Percentiles rank a stretch among this genome's conserved stretches.
These are phyloP conservation scores for Phialophora verrucosa DNA, from an alignment of 2,329 filamentous ascomycete genomes.

Conservation along the genomic window DNA sequence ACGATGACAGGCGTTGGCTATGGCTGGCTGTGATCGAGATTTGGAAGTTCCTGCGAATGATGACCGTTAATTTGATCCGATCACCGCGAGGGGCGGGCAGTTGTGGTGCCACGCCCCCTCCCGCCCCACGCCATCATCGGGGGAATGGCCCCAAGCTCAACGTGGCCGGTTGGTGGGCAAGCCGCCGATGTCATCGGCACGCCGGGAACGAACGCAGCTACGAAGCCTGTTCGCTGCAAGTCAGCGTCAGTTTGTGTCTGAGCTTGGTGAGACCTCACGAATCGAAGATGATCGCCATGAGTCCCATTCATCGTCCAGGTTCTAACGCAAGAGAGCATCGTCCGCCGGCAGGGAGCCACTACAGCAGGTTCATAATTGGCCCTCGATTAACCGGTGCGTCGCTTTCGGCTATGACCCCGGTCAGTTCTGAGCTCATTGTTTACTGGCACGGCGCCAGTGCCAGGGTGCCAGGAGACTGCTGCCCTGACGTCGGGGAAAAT, in stretches of 20 bases:
- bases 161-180: slow-evolving; percentile 6
- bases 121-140: not conserved
- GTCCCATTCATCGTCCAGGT: slow-evolving; percentile 10
- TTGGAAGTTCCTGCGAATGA: not conserved
- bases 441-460: not conserved
- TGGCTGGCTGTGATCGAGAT: slow-evolving; percentile 1
- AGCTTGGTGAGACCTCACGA: slow-evolving; percentile 26
- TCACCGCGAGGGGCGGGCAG: not conserved
- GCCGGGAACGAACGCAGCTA: not conserved
- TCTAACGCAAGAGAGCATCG: slow-evolving; percentile 21
- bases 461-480: not conserved
- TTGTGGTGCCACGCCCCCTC: not conserved
- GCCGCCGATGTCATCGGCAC: slow-evolving; percentile 24
- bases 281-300: slow-evolving; percentile 19
- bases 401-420: slow-evolving; percentile 2
- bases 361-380: slow-evolving; percentile 15
- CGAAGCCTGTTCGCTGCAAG: slow-evolving; percentile 6
- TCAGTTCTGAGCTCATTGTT: slow-evolving; percentile 3
- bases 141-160: not conserved
- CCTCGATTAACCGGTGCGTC: not conserved
- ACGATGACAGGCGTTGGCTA: not conserved
- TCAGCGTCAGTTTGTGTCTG: slow-evolving; percentile 18
- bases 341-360: slow-evolving; percentile 19
- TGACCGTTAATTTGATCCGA: not conserved
- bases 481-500: slow-evolving; percentile 17